Evolutionary conservation across 768 basidiomycete genomes (phyloP), one percentile per base, ranked within the genome.

Genomic region (Boletus vinaceobasis): DNA sequence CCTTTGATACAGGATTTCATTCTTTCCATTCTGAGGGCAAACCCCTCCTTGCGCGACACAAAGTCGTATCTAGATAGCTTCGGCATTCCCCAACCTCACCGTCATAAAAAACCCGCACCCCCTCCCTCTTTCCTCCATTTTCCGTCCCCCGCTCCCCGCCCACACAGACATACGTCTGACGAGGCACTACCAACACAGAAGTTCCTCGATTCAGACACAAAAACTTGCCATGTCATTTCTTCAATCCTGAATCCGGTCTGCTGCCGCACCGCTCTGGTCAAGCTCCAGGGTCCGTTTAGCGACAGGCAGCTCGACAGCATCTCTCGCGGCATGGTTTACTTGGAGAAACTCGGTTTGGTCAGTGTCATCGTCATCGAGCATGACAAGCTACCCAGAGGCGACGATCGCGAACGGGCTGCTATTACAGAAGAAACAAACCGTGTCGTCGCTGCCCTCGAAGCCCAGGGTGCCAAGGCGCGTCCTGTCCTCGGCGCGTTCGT

Each of bases 291-390:
- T 10, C 97, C 97, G 3, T 98, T 98, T 68, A 88, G 85, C 10
- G 88, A 96, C 71, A 80, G 85, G 8, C 97, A 98, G 64, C 83
- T 98, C 54, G 91, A 96, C 60, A 95, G 94, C 69, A 92, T 99
- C 61, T 86, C 89, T 38, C 83, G 88, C 38, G 97, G 97, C 49
- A 83, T 99, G 76, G 90, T 95, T 38, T 94, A 97, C 69, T 83
- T 99, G 44, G 91, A 96, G 71, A 96, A 95, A 67, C 86, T 98
- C 17, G 97, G 97, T 2, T 80, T 99, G 19, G 90, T 98, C 63
- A 90, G 90, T 59, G 93, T 99, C 63, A 92, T 99, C 59, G 90
- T 98, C 54, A 84, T 97, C 48, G 97, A 98, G 59, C 84, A 90
- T 63, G 94, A 97, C 68, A 80, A 83, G 17, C 77, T 92, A 47